Conservation (phyloP, 2,329 filamentous ascomycete genomes). For the Metarhizium guizhouense region DNA sequence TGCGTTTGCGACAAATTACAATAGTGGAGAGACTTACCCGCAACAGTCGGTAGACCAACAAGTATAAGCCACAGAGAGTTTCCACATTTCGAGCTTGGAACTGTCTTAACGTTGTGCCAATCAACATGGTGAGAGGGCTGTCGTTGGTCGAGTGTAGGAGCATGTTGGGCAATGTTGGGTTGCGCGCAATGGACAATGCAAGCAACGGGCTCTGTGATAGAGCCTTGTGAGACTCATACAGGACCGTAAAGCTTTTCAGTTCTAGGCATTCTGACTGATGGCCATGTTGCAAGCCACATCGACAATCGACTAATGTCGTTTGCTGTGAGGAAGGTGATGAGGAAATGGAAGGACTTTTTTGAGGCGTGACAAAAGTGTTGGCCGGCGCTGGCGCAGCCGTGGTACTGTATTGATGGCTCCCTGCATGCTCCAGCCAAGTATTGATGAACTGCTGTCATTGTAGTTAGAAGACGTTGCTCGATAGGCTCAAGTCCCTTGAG, state of each 20-base stretch:
- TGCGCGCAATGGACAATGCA: constrained; percentile 12
- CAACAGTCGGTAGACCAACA: constrained; percentile 15
- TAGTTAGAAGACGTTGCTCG: too few species aligned
- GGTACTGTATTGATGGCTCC: neutral
- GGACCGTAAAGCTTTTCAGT: constrained; percentile 15
- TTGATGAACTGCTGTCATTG: neutral
- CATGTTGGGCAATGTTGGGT: constrained; percentile 14
- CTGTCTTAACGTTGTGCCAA: constrained; percentile 14
- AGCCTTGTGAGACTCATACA: constrained; percentile 16
- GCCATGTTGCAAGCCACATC: constrained; percentile 16
- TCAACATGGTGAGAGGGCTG: constrained; percentile 13
- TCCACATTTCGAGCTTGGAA: constrained; percentile 15
- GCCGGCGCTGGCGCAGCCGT: neutral
- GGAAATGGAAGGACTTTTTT: neutral
- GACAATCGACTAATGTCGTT: constrained; percentile 13
- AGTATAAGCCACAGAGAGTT: constrained; percentile 15
- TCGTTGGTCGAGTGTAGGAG: constrained; percentile 14
- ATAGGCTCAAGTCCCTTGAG: too few species aligned
- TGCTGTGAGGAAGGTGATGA: constrained; percentile 7
- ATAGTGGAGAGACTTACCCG: constrained; percentile 9
- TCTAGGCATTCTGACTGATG: constrained; percentile 15
- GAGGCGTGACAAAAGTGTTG: neutral
- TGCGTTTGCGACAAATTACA: neutral
- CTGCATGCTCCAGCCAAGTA: neutral
- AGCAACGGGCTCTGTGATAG: constrained; percentile 11